Percentiles rank a stretch among this genome's conserved stretches.
phyloP scores from a whole-genome alignment of 768 basidiomycete genomes.

The Rickenella mellea region DNA sequence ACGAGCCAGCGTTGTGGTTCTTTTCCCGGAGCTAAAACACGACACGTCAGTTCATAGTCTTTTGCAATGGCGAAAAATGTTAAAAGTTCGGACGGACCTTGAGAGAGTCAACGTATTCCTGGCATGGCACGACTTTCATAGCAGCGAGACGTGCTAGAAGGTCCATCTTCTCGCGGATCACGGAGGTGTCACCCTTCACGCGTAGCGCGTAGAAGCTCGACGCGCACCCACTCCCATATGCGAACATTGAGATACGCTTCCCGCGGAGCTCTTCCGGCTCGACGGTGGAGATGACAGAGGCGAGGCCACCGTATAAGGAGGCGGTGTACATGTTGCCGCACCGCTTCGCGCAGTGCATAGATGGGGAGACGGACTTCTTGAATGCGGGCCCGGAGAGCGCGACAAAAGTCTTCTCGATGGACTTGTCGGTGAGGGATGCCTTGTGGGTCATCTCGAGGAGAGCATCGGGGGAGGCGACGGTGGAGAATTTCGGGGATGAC shows the following conservation, averaged over 20 bases:
- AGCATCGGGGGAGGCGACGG: conserved; percentile 60
- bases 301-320: conserved; percentile 89
- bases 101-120: conserved; percentile 85
- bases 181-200: conserved; percentile 79
- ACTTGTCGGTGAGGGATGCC: conserved; percentile 85
- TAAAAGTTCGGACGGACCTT: conserved; percentile 32
- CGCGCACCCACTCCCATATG: conserved; percentile 96
- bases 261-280: conserved; percentile 60
- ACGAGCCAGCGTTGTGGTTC: conserved; percentile 87
- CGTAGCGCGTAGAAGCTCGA: conserved; percentile 84
- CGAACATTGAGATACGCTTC: conserved; percentile 89
- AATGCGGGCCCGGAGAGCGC: conserved; percentile 67
- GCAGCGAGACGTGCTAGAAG: conserved; percentile 64
- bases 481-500: conserved; percentile 54
- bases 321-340: conserved; percentile 99
- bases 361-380: conserved; percentile 65
- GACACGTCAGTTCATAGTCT: conserved; percentile 4
- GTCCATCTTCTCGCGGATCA: conserved; percentile 76
- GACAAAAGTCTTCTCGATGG: conserved; percentile 91
- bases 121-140: conserved; percentile 88
- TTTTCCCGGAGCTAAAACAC: conserved; percentile 76
- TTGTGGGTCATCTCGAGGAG: conserved; percentile 57
- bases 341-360: conserved; percentile 80
- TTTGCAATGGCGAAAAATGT: not conserved
- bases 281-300: conserved; percentile 70